These are phyloP conservation scores for Yueomyces sp. DNA, from an alignment of 805 yeast species.

Conservation along the genomic window DNA sequence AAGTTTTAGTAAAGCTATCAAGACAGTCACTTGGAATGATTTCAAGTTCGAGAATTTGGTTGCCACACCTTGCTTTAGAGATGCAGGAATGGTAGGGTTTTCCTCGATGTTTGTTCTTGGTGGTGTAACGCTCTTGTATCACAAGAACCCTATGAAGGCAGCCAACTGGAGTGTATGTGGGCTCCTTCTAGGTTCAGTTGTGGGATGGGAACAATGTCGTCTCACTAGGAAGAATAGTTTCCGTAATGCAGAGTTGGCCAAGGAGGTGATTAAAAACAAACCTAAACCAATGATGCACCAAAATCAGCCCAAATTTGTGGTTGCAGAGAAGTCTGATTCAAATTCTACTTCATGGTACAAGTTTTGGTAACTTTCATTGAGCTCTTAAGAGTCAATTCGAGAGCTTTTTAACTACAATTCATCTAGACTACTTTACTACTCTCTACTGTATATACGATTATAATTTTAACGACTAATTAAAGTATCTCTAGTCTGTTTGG, in stretches of 20 bases:
- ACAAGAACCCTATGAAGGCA: conserved; percentile 47
- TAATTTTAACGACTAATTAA: too few species aligned
- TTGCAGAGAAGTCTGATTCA: background rate
- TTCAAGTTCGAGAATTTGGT: conserved; percentile 38
- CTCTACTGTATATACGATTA: too few species aligned
- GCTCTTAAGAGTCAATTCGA: background rate
- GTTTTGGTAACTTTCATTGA: conserved; percentile 13
- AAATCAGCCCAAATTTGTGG: conserved; percentile 7
- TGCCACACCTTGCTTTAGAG: conserved; percentile 65
- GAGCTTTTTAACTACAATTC: background rate
- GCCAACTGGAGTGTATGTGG: conserved; percentile 79
- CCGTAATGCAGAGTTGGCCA: conserved; percentile 57
- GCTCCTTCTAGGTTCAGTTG: conserved; percentile 60
- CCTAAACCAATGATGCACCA: conserved; percentile 25
- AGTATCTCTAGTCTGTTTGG: too few species aligned
- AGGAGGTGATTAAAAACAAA: conserved; percentile 30
- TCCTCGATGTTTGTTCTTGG: conserved; percentile 61
- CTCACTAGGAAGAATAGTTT: conserved; percentile 51
- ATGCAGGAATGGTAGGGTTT: conserved; percentile 65
- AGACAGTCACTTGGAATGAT: conserved; percentile 33
- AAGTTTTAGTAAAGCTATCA: conserved; percentile 20
- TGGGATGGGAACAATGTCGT: conserved; percentile 92
- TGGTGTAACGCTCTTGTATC: conserved; percentile 51
- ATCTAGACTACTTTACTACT: too few species aligned
- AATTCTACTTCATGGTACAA: conserved; percentile 14